Percentiles rank a stretch among this genome's conserved stretches.
These are phyloP conservation scores for Cyclotella kingstonii DNA, from an alignment of 108 stramenopile species.

Conservation along the genomic window DNA sequence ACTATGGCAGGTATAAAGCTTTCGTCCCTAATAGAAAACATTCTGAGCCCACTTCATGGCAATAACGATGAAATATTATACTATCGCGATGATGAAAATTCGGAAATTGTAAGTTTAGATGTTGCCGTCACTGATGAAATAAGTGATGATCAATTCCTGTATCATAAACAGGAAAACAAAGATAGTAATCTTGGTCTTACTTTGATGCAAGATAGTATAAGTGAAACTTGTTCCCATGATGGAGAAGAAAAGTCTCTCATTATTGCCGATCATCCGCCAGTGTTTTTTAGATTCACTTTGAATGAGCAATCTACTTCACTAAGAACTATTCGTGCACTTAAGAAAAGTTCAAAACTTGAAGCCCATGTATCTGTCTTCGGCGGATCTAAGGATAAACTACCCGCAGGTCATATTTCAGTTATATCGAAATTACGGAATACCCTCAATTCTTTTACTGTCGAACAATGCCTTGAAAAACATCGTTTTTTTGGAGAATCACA, in stretches of 20 bases:
- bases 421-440: conserved; percentile 39
- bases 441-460: conserved; percentile 60
- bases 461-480: conserved; percentile 67
- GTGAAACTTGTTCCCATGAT: conserved; percentile 5
- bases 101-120: background rate
- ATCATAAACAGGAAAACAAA: background rate
- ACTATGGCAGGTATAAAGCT: conserved; percentile 48
- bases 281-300: conserved; percentile 58
- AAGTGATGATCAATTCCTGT: background rate
- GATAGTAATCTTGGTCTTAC: no score
- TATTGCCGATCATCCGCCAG: conserved; percentile 23
- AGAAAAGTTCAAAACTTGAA: conserved; percentile 44
- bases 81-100: conserved; percentile 34
- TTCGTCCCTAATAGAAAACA: conserved; percentile 32
- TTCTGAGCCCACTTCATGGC: conserved; percentile 53
- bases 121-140: background rate
- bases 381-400: background rate
- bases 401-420: conserved; percentile 36
- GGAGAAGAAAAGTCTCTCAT: background rate
- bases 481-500: conserved; percentile 33
- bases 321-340: conserved; percentile 37
- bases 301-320: conserved; percentile 37
- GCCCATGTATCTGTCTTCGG: conserved; percentile 51
- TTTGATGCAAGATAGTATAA: no score
- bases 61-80: conserved; percentile 50